These are phyloP conservation scores for Cetraspora pellucida DNA, from an alignment of 192 early-diverging fungal species.

Conservation along the genomic window DNA sequence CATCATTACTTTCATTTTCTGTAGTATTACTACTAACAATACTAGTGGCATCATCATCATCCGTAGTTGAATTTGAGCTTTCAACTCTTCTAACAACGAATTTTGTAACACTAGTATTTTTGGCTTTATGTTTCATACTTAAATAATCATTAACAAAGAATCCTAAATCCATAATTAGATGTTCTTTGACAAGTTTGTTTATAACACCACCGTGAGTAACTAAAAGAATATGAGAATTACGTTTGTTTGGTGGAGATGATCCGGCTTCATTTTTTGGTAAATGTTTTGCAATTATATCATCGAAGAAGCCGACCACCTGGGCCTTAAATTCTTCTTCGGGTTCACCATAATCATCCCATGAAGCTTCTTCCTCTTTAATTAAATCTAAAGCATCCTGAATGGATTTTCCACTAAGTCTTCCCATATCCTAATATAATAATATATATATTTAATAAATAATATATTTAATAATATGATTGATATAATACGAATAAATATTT, in stretches of 20 bases:
- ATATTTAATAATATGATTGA: not conserved
- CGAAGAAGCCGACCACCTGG: constrained; percentile 18
- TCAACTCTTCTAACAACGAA: not conserved
- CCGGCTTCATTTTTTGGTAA: constrained; percentile 3
- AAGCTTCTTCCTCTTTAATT: constrained; percentile 22
- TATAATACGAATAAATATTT: not conserved
- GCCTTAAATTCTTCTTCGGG: constrained; percentile 19
- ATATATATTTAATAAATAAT: constrained; percentile 1
- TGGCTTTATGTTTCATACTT: constrained; percentile 30
- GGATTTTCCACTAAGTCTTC: constrained; percentile 13
- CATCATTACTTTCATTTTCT: constrained; percentile 13
- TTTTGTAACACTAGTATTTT: constrained; percentile 27
- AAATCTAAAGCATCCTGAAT: constrained; percentile 21
- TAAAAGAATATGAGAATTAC: constrained; percentile 20
- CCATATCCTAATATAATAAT: constrained; percentile 6
- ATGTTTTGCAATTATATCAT: constrained; percentile 20
- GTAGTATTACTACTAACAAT: constrained; percentile 1
- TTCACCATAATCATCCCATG: constrained; percentile 35
- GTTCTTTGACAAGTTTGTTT: constrained; percentile 21
- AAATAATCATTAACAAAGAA: constrained; percentile 30
- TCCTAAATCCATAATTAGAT: constrained; percentile 24
- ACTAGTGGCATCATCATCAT: constrained; percentile 23
- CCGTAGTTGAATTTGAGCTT: not conserved
- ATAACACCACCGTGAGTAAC: constrained; percentile 30
- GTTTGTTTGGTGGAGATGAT: not conserved